Evolutionary conservation across 2,329 filamentous ascomycete genomes (phyloP).

Genomic region (Diplodia scrobiculata): DNA sequence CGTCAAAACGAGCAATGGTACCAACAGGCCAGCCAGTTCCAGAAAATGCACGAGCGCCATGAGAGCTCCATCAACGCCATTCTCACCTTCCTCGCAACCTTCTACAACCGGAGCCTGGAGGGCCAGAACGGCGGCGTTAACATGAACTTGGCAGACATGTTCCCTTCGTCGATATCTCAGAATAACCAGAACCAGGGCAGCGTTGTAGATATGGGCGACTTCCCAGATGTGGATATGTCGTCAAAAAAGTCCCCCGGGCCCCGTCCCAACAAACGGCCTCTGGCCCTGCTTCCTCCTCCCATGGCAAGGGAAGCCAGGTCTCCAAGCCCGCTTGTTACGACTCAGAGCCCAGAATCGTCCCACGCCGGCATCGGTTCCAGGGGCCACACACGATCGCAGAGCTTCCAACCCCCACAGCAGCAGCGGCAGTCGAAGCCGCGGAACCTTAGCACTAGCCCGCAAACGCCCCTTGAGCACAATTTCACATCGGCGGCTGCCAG

Average conservation of each 20-base stretch:
- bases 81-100: slow-evolving; percentile 91
- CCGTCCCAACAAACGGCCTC: slow-evolving; percentile 39
- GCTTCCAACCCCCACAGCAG: slow-evolving; percentile 16
- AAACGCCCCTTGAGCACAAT: slow-evolving; percentile 15
- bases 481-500: slow-evolving; percentile 14
- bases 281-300: slow-evolving; percentile 44
- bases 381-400: slow-evolving; percentile 19
- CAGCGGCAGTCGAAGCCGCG: slow-evolving; percentile 16
- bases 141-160: slow-evolving; percentile 81
- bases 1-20: slow-evolving; percentile 86
- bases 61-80: slow-evolving; percentile 99
- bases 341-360: slow-evolving; percentile 11
- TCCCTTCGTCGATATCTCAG: slow-evolving; percentile 64
- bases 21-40: slow-evolving; percentile 83
- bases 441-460: slow-evolving; percentile 26
- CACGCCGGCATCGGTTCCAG: slow-evolving; percentile 6
- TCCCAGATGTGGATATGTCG: slow-evolving; percentile 42
- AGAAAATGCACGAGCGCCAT: slow-evolving; percentile 90
- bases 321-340: slow-evolving; percentile 17
- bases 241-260: slow-evolving; percentile 41
- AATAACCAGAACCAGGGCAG: slow-evolving; percentile 58
- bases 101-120: slow-evolving; percentile 91
- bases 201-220: slow-evolving; percentile 65
- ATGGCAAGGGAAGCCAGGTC: slow-evolving; percentile 36
- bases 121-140: slow-evolving; percentile 75